A percentile compares a stretch with the other conserved stretches of the same genome.
These are phyloP conservation scores for Alternaria solani DNA, from an alignment of 2,329 filamentous ascomycete species.

Conservation along the genomic window DNA sequence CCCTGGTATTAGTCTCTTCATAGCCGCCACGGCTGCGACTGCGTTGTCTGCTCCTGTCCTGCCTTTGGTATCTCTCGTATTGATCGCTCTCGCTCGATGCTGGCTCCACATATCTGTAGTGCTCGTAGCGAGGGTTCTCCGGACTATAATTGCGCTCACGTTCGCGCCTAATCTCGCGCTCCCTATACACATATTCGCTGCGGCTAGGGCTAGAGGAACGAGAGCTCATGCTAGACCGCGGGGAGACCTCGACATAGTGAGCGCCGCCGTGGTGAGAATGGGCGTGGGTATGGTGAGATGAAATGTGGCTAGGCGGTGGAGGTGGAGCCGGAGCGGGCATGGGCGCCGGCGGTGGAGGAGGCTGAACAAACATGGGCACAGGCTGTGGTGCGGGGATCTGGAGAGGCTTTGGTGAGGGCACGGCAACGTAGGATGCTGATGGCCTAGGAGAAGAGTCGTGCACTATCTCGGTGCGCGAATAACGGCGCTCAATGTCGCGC, in stretches of 20 bases:
- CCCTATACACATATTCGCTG: constrained; percentile 54
- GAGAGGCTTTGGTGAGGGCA: constrained; percentile 43
- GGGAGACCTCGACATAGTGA: constrained; percentile 58
- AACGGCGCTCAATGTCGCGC: constrained; percentile 29
- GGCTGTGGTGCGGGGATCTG: constrained; percentile 52
- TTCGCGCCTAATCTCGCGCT: constrained; percentile 55
- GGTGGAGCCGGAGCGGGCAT: constrained; percentile 38
- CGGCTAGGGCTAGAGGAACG: constrained; percentile 41
- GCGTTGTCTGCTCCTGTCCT: constrained; percentile 36
- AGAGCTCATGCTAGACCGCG: constrained; percentile 45
- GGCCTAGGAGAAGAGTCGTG: constrained; percentile 40
- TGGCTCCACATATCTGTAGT: constrained; percentile 57
- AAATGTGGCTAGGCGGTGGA: constrained; percentile 32
- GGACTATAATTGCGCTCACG: constrained; percentile 50
- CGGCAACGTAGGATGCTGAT: constrained; percentile 41
- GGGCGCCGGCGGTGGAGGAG: constrained; percentile 43
- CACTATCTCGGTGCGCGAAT: constrained; percentile 44
- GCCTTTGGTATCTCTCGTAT: constrained; percentile 35
- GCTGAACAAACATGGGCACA: constrained; percentile 51
- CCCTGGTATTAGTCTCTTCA: constrained; percentile 44
- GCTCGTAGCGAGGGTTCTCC: constrained; percentile 53
- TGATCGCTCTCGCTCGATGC: constrained; percentile 42
- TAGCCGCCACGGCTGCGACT: constrained; percentile 44
- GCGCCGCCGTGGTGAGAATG: constrained; percentile 27
- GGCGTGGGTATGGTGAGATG: constrained; percentile 21